These are phyloP conservation scores for Platanus orientalis DNA, from an alignment of 164 flowering plant species.

Conservation along the genomic window DNA sequence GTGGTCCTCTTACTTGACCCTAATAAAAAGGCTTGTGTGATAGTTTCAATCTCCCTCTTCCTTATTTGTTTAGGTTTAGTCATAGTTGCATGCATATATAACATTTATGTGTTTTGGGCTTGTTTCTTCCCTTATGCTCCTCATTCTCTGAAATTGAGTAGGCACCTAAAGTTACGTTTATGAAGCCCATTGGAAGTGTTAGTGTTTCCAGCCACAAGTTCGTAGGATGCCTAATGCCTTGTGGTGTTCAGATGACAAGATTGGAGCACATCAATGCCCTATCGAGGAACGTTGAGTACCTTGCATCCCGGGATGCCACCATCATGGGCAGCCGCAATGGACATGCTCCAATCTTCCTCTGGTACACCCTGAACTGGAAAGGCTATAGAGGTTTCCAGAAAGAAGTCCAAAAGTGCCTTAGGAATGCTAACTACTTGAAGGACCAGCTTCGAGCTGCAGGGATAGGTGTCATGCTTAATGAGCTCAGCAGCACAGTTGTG, in stretches of 20 bases:
- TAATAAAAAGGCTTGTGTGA: too few species aligned
- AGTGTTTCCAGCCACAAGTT: conserved; percentile 98
- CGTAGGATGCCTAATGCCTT: conserved; percentile 97
- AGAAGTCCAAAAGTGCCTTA: conserved; percentile 88
- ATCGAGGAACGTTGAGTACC: conserved; percentile 88
- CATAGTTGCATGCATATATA: too few species aligned
- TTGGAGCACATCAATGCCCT: conserved; percentile 80
- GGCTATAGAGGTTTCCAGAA: conserved; percentile 94
- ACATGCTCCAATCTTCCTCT: conserved; percentile 92
- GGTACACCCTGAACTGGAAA: conserved; percentile 89
- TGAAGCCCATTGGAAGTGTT: conserved; percentile 95
- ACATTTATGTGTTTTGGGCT: too few species aligned
- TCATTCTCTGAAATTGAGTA: conserved; percentile 25
- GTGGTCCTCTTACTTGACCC: too few species aligned
- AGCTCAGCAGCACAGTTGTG: conserved; percentile 95
- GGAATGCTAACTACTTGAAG: conserved; percentile 88
- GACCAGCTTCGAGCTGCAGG: conserved; percentile 67
- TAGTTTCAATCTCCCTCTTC: too few species aligned
- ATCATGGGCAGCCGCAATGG: conserved; percentile 98
- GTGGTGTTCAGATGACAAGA: conserved; percentile 92
- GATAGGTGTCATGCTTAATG: conserved; percentile 90
- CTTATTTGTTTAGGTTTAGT: too few species aligned
- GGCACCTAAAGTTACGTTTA: conserved; percentile 93
- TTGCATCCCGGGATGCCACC: conserved; percentile 96
- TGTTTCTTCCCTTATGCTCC: background rate